Percentiles rank a stretch among this genome's conserved stretches.
phyloP scores from a whole-genome alignment of 2,329 filamentous ascomycete genomes.

The Fusarium verrucosum region DNA sequence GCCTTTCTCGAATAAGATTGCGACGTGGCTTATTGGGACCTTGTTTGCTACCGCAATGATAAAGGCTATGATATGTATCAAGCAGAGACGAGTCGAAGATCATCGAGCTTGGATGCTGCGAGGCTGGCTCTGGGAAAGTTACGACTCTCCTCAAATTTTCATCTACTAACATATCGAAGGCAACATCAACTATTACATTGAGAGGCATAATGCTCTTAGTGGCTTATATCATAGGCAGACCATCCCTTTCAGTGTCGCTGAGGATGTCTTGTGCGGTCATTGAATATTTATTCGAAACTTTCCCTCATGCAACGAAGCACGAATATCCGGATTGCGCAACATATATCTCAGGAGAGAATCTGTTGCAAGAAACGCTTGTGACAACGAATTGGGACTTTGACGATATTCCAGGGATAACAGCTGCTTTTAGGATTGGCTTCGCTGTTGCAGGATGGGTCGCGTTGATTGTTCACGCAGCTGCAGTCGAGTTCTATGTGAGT shows the following conservation, averaged over 20 bases:
- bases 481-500: constrained; percentile 17
- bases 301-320: not conserved
- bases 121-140: constrained; percentile 17
- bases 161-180: not conserved
- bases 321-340: not conserved
- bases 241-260: not conserved
- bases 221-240: not conserved
- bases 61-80: not conserved
- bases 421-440: constrained; percentile 3
- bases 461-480: not conserved
- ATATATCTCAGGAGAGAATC: constrained; percentile 5
- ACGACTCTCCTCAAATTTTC: rapidly evolving
- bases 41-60: not conserved
- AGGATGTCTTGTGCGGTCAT: constrained; percentile 8
- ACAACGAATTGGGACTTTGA: constrained; percentile 14
- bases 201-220: constrained; percentile 1
- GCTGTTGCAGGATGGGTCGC: constrained; percentile 1
- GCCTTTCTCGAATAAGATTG: not conserved
- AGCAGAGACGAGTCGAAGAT: not conserved
- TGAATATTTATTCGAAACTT: constrained; percentile 7
- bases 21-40: not conserved
- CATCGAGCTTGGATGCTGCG: constrained; percentile 25
- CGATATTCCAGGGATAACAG: constrained; percentile 10
- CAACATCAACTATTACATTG: constrained; percentile 21
- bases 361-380: constrained; percentile 1